phyloP scores from a whole-genome alignment of 148 eudicot species.

The Diospyros kaki region DNA sequence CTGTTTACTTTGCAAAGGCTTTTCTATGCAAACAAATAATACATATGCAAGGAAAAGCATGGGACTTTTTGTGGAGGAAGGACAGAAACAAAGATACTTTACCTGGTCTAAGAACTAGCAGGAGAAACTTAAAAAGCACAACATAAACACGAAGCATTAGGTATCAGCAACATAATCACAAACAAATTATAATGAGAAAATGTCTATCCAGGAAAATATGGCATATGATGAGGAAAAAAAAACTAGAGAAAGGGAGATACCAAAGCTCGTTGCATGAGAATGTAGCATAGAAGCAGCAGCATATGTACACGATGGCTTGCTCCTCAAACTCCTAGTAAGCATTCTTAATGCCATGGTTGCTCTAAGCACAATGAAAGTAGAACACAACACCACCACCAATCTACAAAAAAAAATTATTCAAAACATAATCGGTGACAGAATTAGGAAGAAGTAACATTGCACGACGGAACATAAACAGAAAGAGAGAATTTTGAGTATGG shows the following conservation, averaged over 20 bases:
- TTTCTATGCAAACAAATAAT: no score
- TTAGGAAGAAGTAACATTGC: no score
- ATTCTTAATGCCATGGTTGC: slow-evolving; percentile 55
- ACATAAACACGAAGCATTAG: not conserved
- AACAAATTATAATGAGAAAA: not conserved
- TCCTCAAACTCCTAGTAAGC: slow-evolving; percentile 36
- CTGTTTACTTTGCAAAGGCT: no score
- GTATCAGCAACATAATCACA: not conserved
- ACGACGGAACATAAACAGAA: no score
- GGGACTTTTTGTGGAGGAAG: no score
- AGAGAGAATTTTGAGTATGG: no score
- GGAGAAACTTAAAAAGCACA: not conserved
- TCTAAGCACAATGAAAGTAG: not conserved
- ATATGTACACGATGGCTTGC: slow-evolving; percentile 30
- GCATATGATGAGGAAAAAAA: not conserved
- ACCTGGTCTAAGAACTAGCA: not conserved
- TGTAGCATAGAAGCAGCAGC: slow-evolving; percentile 51
- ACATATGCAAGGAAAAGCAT: no score
- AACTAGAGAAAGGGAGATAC: slow-evolving; percentile 26
- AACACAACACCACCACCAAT: no score
- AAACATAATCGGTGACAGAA: no score
- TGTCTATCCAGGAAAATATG: not conserved
- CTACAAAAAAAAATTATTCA: no score
- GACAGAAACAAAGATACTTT: not conserved
- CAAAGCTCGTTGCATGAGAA: slow-evolving; percentile 93